Percentiles rank a stretch among this genome's conserved stretches.
Conservation (phyloP, 768 basidiomycete genomes). For the Pleurotus eryngii region DNA sequence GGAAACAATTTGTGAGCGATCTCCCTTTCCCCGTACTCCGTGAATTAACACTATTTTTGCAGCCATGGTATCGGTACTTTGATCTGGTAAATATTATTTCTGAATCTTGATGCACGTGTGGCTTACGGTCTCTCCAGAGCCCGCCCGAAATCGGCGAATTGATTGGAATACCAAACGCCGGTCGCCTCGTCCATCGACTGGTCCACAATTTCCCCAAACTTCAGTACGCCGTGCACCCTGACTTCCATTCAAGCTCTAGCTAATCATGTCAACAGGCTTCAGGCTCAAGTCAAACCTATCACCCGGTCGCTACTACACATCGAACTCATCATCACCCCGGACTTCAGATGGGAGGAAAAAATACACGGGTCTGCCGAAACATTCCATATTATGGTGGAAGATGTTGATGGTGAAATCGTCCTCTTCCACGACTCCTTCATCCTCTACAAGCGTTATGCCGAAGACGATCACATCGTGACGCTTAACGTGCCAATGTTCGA, state of each 20-base stretch:
- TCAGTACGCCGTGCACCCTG: conserved; percentile 46
- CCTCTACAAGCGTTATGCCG: conserved; percentile 87
- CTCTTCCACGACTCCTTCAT: conserved; percentile 94
- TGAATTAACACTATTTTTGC: not conserved
- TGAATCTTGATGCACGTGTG: not conserved
- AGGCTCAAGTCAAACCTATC: conserved; percentile 96
- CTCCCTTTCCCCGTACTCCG: not conserved
- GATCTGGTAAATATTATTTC: conserved; percentile 53
- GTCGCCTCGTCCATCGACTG: conserved; percentile 84
- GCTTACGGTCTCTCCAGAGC: conserved; percentile 28
- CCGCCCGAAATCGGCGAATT: conserved; percentile 95
- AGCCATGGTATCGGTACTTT: conserved; percentile 98
- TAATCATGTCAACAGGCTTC: conserved; percentile 46
- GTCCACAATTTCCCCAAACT: conserved; percentile 97
- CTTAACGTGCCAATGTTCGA: conserved; percentile 96
- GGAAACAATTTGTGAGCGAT: conserved; percentile 83
- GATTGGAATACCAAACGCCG: conserved; percentile 91
- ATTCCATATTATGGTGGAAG: conserved; percentile 93
- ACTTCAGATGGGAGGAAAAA: conserved; percentile 97
- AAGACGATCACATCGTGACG: conserved; percentile 92
- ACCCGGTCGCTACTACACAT: conserved; percentile 90
- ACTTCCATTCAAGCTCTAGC: too few relatives aligned
- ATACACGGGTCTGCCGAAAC: conserved; percentile 86
- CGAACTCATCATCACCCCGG: conserved; percentile 92
- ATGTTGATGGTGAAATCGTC: conserved; percentile 95